A percentile compares a stretch with the other conserved stretches of the same genome.
Evolutionary conservation across 1,284 basidiomycete genomes (phyloP).

Genomic region (Trametes versicolor): DNA sequence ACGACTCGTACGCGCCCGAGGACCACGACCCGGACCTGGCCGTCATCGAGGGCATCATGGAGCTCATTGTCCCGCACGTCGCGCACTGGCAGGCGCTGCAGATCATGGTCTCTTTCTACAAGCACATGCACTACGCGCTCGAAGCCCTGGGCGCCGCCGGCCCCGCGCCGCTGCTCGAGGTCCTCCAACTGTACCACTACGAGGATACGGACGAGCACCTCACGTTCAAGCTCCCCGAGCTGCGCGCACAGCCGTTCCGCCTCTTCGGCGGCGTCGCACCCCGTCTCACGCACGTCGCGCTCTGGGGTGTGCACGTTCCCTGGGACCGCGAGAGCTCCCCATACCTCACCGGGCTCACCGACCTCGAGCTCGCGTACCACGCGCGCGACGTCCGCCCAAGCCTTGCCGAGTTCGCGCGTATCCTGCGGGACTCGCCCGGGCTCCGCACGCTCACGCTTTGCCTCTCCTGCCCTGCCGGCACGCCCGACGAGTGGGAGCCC

Average conservation of each 20-base stretch:
- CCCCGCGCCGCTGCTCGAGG: slow-evolving; percentile 62
- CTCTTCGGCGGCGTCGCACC: slow-evolving; percentile 62
- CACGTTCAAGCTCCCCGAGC: slow-evolving; percentile 59
- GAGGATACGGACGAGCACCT: slow-evolving; percentile 60
- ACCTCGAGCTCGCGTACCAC: slow-evolving; percentile 67
- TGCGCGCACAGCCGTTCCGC: slow-evolving; percentile 43
- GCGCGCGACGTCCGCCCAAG: slow-evolving; percentile 62
- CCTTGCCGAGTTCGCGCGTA: slow-evolving; percentile 58
- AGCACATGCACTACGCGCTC: slow-evolving; percentile 63
- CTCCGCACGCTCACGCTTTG: slow-evolving; percentile 60
- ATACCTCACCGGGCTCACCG: slow-evolving; percentile 58
- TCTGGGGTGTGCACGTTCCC: slow-evolving; percentile 70
- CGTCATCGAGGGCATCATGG: slow-evolving; percentile 55
- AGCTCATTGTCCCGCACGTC: slow-evolving; percentile 58
- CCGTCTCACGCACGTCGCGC: slow-evolving; percentile 60
- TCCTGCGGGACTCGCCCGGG: slow-evolving; percentile 58
- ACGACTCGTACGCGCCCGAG: slow-evolving; percentile 51
- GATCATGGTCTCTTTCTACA: slow-evolving; percentile 63
- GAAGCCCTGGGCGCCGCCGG: slow-evolving; percentile 55
- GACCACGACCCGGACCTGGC: slow-evolving; percentile 52
- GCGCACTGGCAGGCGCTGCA: slow-evolving; percentile 62
- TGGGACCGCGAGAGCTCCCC: slow-evolving; percentile 55
- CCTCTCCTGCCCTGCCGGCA: slow-evolving; percentile 60
- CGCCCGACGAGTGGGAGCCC: slow-evolving; percentile 48
- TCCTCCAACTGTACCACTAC: slow-evolving; percentile 69